Conservation (phyloP, 495 filamentous ascomycete genomes). For the Penicillium nucicola region DNA sequence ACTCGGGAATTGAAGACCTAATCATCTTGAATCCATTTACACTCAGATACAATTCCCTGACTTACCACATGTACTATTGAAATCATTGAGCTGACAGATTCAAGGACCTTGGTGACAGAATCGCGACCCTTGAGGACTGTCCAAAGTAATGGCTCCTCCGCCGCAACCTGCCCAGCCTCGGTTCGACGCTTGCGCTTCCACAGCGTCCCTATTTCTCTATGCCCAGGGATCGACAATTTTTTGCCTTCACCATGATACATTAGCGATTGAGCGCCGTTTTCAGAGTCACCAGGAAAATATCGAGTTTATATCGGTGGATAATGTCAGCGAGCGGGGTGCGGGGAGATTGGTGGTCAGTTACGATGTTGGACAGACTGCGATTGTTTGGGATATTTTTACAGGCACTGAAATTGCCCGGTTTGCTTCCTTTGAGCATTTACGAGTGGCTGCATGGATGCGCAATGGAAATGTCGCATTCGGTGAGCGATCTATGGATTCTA, state of each 20-base stretch:
- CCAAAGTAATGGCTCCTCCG: slow-evolving; percentile 43
- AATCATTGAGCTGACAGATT: slow-evolving; percentile 35
- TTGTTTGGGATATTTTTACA: slow-evolving; percentile 95
- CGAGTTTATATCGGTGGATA: slow-evolving; percentile 81
- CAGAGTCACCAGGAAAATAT: slow-evolving; percentile 81
- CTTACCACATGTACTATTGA: background rate
- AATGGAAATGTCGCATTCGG: slow-evolving; percentile 98
- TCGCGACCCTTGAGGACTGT: slow-evolving; percentile 23
- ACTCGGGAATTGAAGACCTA: too few species aligned
- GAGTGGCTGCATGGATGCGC: slow-evolving; percentile 89
- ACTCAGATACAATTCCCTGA: background rate
- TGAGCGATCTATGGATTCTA: slow-evolving; percentile 34
- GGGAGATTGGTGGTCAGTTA: slow-evolving; percentile 90
- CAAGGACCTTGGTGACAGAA: slow-evolving; percentile 25
- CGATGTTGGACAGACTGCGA: slow-evolving; percentile 84
- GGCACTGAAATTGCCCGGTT: slow-evolving; percentile 89
- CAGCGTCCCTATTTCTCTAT: slow-evolving; percentile 82
- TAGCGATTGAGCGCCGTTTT: slow-evolving; percentile 87
- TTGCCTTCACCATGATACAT: slow-evolving; percentile 84
- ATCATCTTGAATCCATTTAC: background rate
- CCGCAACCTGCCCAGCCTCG: slow-evolving; percentile 49
- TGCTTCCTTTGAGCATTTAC: slow-evolving; percentile 81
- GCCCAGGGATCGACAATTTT: slow-evolving; percentile 74
- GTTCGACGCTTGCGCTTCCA: slow-evolving; percentile 83
- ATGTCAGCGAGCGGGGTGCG: slow-evolving; percentile 81